Base-by-base conservation (phyloP, 768 basidiomycete genomes). In the Piloderma croceum region DNA sequence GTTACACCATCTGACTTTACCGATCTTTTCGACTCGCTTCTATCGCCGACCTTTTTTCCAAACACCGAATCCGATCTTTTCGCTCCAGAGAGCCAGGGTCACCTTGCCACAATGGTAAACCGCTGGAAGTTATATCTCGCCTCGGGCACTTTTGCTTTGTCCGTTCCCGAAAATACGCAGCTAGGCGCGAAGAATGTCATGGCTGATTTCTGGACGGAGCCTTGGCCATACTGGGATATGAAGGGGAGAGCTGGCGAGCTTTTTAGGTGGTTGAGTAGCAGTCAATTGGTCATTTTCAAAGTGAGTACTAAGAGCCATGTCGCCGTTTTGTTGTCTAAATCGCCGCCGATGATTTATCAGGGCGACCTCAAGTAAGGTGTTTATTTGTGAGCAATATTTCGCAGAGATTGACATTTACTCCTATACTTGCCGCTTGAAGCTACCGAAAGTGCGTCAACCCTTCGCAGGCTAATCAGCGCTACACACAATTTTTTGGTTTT, bases 1-100 rank as follows among this genome's bases (percentile, higher is more conserved):
- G 91, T 93, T 20, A 86, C 88, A 4, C 92, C 94, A 1, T 65
- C 71, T 19, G 94, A 99, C 59, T 96, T 96, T 59, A 50, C 57
- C 19, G 60, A 67, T 36, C 74, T 78, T 0, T 71, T 93, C 41
- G 38, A 57, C 2, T 69, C 68, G 6, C 67, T 92, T 1, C 70
- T 83, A 32, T 71, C 79, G 32, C 67, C 76, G 2, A 64, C 77
- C 7, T 91, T 93, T 68, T 79, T 83, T 53, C 43, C 60, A 7
- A 15, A 9, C 27, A 43, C 60, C 7, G 46, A 44, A n/a, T 34
- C 52, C 18, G 35, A 42, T n/a, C 9, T 56, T 6, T 44, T 59
- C 4, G 41, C 59, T 1, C 50, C 60, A 3, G 48, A 53, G 3
- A 57, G 64, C 1, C 43, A 58, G 32, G 43, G 58, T 35, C 68